Conservation (phyloP, 1,284 basidiomycete genomes). For the Inonotus obliquus region DNA sequence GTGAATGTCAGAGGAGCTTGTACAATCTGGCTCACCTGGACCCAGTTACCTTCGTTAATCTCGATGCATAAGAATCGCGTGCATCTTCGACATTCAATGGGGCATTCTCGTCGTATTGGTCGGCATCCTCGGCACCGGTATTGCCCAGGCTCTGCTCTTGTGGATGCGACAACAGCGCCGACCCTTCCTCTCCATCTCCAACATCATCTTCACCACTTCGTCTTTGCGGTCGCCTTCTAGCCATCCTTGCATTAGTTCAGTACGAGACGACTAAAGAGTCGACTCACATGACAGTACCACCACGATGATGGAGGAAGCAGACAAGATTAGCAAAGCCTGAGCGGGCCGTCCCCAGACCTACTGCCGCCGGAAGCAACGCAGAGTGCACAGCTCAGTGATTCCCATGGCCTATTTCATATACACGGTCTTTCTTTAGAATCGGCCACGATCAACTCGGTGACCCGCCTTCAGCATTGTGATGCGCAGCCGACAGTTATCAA, state of each 20-base stretch:
- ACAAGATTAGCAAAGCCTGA: neutral
- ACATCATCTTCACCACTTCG: neutral
- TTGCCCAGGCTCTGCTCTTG: constrained; percentile 5
- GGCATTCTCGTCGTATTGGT: constrained; percentile 9
- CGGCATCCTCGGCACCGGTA: constrained; percentile 7
- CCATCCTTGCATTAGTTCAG: neutral
- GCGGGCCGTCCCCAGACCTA: neutral
- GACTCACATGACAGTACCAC: neutral
- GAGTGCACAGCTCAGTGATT: neutral
- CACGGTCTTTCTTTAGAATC: neutral
- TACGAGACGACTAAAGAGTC: neutral
- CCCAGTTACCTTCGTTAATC: neutral
- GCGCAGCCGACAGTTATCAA: neutral
- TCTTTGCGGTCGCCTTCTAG: neutral
- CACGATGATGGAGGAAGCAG: neutral
- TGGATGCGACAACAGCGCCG: neutral
- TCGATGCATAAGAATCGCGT: no score
- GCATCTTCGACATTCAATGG: neutral
- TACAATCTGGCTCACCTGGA: neutral
- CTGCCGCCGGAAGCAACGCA: neutral
- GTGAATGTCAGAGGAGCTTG: neutral
- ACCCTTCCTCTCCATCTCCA: neutral
- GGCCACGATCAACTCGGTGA: neutral
- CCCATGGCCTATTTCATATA: neutral
- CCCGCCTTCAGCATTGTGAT: neutral